Base-by-base conservation (phyloP, 139 green algal species). In the Auxenochlorella protothecoides region DNA sequence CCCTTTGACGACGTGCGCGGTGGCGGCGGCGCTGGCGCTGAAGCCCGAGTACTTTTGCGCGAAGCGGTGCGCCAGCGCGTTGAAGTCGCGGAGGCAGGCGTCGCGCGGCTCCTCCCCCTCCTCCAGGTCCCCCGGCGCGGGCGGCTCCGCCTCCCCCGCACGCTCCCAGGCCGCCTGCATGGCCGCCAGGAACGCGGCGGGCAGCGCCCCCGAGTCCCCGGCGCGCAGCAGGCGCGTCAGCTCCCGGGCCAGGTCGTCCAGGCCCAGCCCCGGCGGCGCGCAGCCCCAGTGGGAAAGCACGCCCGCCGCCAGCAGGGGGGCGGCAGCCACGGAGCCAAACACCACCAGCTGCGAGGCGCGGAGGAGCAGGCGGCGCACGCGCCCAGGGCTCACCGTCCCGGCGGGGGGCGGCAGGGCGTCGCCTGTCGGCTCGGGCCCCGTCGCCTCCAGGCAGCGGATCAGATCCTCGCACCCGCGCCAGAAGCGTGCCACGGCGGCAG, bases 281-380 rank as follows among this genome's bases (percentile, higher is more conserved):
- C 9, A 12, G 14, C 53, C 64, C 55, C 66, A 80, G 65, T 86
- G 77, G n/a, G 78, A 85, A n/a, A 86, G 11, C 61, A 86, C 71
- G 59, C 80, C 72, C 6, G 75, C 63, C 4, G 74, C 79, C 54
- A 86, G 72, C 71, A 61, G 69, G 51, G 54, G 27, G 59, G 70
- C 66, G 70, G 78, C 72, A n/a, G 72, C 67, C 27, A 81, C 68
- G 44, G 68, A 66, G 4, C n/a, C 53, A 53, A 72, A 72, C 52
- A 72, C 55, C 52, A 66, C 67, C 65, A 81, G 54, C 63, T 79
- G 63, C 15, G 69, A 59, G 44, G 16, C n/a, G 9, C 5, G 51
- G 3, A 27, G 27, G 16, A 51, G 65, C 65, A 5, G 4, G 15
- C 44, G 44, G 10, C 8, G 27, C 13, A 13, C 3, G 9, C 27